Evolutionary conservation across 2,329 filamentous ascomycete genomes (phyloP).

Genomic region (Penicillium sp.): DNA sequence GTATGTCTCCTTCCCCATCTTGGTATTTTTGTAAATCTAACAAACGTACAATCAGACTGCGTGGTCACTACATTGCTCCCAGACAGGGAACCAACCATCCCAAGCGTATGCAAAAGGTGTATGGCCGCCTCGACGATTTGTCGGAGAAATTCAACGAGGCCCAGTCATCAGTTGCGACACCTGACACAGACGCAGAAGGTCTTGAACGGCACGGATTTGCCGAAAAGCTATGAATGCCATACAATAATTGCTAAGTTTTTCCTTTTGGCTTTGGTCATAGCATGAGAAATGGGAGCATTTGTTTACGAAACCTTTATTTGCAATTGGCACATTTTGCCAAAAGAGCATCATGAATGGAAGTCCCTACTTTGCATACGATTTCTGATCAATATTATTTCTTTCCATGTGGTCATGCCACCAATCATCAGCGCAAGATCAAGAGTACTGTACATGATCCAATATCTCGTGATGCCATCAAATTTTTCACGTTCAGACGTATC

Average conservation of each 20-base stretch:
- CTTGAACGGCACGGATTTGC: constrained; percentile 59
- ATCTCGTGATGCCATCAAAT: constrained; percentile 18
- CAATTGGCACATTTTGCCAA: not conserved
- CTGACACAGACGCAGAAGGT: constrained; percentile 51
- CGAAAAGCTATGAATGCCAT: constrained; percentile 33
- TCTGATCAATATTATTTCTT: not conserved
- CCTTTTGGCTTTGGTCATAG: not conserved
- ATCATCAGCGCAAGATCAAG: constrained; percentile 14
- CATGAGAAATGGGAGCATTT: not conserved
- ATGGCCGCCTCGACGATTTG: constrained; percentile 57
- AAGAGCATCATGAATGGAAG: not conserved
- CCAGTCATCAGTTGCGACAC: constrained; percentile 50
- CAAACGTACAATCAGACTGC: constrained; percentile 45
- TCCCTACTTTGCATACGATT: not conserved
- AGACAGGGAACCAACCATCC: constrained; percentile 59
- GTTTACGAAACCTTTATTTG: not conserved
- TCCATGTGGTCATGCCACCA: not conserved
- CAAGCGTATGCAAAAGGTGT: constrained; percentile 67
- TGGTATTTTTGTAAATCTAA: constrained; percentile 1
- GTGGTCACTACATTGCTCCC: constrained; percentile 77
- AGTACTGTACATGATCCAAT: constrained; percentile 23
- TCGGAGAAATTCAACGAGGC: constrained; percentile 49
- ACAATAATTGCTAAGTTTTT: not conserved
- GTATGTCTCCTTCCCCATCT: constrained; percentile 29
- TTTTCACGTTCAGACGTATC: constrained; percentile 5